Conservation (phyloP, 2,329 filamentous ascomycete species). For the Dactylellina leptospora region DNA sequence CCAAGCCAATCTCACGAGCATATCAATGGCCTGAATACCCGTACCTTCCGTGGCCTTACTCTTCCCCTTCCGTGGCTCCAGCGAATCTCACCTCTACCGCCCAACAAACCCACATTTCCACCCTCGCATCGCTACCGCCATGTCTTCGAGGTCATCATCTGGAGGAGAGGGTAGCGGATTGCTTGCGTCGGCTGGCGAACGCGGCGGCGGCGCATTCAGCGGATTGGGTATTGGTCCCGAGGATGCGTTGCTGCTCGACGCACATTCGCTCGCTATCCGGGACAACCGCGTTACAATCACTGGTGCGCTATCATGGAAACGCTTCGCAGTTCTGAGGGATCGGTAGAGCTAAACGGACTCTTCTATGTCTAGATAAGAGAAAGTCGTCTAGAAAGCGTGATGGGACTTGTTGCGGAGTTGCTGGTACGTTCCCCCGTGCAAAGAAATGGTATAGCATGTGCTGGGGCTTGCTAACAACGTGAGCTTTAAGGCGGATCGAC, state of each 20-base stretch:
- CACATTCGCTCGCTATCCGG: slow-evolving; percentile 42
- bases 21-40: background rate
- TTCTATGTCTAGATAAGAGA: slow-evolving; percentile 21
- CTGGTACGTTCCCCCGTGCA: slow-evolving; percentile 15
- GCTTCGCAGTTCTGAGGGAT: no score
- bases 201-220: slow-evolving; percentile 6
- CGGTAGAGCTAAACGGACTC: background rate
- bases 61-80: background rate
- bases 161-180: background rate
- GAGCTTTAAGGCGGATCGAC: background rate
- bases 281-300: slow-evolving; percentile 35
- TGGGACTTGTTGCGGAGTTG: slow-evolving; percentile 23
- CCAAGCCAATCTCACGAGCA: background rate
- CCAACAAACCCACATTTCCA: background rate
- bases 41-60: background rate
- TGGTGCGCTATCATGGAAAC: slow-evolving; percentile 15
- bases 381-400: slow-evolving; percentile 45
- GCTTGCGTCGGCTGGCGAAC: background rate
- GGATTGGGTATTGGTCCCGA: slow-evolving; percentile 30
- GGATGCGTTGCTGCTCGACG: slow-evolving; percentile 45
- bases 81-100: no score
- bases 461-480: no score
- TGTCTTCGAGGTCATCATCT: slow-evolving; percentile 18
- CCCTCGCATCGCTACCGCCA: background rate
- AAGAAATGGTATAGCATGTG: background rate